Evolutionary conservation across 2,329 filamentous ascomycete species (phyloP).

Genomic region (Fusarium acutatum): DNA sequence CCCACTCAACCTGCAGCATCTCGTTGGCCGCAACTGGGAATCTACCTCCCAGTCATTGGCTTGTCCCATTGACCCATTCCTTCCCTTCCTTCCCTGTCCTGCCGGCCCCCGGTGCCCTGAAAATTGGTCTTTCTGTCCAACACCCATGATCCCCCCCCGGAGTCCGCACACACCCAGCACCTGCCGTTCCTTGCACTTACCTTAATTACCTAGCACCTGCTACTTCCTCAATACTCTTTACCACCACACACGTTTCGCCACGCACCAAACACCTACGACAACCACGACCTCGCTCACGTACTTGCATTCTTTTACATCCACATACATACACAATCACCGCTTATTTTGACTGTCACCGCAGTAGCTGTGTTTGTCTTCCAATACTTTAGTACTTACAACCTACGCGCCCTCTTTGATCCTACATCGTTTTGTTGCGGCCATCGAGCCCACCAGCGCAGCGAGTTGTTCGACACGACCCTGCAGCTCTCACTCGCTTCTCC

Average conservation of each 20-base stretch:
- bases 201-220: constrained; percentile 39
- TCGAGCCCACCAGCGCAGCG: constrained; percentile 32
- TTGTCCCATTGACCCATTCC: constrained; percentile 24
- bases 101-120: constrained; percentile 29
- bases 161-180: constrained; percentile 21
- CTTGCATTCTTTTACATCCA: constrained; percentile 38
- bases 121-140: constrained; percentile 35
- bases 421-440: constrained; percentile 18
- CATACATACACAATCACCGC: constrained; percentile 29
- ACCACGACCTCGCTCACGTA: constrained; percentile 34
- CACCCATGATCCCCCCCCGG: constrained; percentile 32
- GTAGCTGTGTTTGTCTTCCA: constrained; percentile 21
- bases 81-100: constrained; percentile 35
- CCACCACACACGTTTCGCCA: constrained; percentile 43
- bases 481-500: constrained; percentile 29
- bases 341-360: constrained; percentile 29
- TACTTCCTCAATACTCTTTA: constrained; percentile 30
- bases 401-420: constrained; percentile 25
- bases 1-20: constrained; percentile 31
- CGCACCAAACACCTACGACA: constrained; percentile 34
- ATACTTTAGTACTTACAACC: neutral
- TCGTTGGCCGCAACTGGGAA: constrained; percentile 18
- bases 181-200: constrained; percentile 35
- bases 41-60: constrained; percentile 17
- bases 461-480: constrained; percentile 37